Evolutionary conservation across 768 basidiomycete species (phyloP), one percentile per base, ranked within the genome.

Genomic region (Sarcodon sp.): DNA sequence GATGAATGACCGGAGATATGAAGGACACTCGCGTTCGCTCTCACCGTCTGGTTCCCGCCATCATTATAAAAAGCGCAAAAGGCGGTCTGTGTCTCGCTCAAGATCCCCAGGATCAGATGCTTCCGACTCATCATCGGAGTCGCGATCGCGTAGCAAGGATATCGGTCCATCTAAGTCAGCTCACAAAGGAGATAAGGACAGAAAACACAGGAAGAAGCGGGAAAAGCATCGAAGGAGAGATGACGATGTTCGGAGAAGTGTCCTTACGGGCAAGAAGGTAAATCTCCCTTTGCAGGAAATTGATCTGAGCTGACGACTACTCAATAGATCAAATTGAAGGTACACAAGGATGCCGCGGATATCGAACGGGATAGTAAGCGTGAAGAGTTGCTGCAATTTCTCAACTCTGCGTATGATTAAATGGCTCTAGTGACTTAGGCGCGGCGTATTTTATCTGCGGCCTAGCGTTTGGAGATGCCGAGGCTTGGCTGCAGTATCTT

Each of bases 261-360:
- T 77, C 31, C 53, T 80, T 51, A 81, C 79, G 3, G 79, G 78
- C 0, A 79, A 79, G 56, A 80, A 77, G 74, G 77, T 74, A 21
- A 16, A 10, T 48, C 35, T n/a, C 49, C 12, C 33, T 3, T 7
- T 27, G 11, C 39, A 4, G 35, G 44, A 34, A 13, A 7, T 45
- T 35, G 34, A 31, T 3, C 43, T 32, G 2, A 10, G 7, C 15
- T 7, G 11, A 8, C 46, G 35, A 47, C 8, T 32, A 38, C 6
- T 16, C 38, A 18, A 15, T 49, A 80, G 79, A 80, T 80, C 44
- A 80, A 80, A 57, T 59, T 80, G 37, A 80, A 77, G 58, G 73
- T 80, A 10, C 76, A 74, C 65, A 77, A 75, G 55, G 75, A 76
- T 46, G 72, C 71, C 37, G 70, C 62, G 15, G 79, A 80, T 51